These are phyloP conservation scores for Vigna radiata DNA, from an alignment of 306 rosid species.

Conservation along the genomic window DNA sequence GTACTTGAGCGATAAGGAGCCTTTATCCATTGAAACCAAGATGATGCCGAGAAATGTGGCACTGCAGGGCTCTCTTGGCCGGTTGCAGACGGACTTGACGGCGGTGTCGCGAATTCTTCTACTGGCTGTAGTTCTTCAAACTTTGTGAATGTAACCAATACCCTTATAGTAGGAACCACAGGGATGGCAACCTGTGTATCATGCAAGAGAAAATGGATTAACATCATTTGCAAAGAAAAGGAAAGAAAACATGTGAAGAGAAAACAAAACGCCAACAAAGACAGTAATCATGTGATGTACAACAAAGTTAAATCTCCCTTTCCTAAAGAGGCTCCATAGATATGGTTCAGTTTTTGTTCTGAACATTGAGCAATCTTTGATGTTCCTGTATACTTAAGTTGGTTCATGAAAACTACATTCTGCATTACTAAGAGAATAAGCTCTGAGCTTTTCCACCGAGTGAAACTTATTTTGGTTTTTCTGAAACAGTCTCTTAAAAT, in stretches of 20 bases:
- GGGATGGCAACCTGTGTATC: slow-evolving; percentile 93
- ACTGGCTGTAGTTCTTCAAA: slow-evolving; percentile 85
- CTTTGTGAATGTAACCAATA: slow-evolving; percentile 88
- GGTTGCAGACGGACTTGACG: slow-evolving; percentile 74
- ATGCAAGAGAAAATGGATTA: slow-evolving; percentile 31
- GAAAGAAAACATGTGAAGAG: neutral
- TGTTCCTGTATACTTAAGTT: too few relatives aligned
- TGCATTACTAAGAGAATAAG: too few relatives aligned
- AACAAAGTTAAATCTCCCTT: neutral
- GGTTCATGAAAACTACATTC: too few relatives aligned
- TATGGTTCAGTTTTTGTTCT: too few relatives aligned
- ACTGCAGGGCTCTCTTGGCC: slow-evolving; percentile 73
- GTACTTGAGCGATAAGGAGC: slow-evolving; percentile 82
- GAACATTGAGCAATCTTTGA: too few relatives aligned
- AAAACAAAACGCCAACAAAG: neutral
- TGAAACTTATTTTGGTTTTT: too few relatives aligned
- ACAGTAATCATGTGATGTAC: neutral
- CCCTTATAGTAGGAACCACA: slow-evolving; percentile 94
- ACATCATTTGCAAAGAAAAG: neutral
- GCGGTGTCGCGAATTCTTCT: slow-evolving; percentile 89
- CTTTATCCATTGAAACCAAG: slow-evolving; percentile 99
- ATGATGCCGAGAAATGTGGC: slow-evolving; percentile 56
- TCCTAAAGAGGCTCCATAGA: too few relatives aligned
- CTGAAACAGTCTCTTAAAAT: too few relatives aligned
- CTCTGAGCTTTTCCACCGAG: too few relatives aligned